Conservation (phyloP, 2,329 filamentous ascomycete species). For the Pseudogymnoascus sp. region DNA sequence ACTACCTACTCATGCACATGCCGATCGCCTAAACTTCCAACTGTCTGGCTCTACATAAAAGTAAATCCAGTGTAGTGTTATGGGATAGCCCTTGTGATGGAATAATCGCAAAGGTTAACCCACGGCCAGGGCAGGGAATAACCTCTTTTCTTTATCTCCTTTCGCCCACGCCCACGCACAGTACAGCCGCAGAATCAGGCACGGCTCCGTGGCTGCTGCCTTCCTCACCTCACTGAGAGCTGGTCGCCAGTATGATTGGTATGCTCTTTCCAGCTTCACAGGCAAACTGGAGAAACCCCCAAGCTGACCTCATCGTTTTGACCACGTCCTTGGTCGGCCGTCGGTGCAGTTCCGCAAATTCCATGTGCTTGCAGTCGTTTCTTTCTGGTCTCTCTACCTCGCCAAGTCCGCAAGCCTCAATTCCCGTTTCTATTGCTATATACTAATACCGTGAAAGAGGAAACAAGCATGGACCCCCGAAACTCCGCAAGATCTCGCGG, state of each 20-base stretch:
- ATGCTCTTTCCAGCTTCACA: not conserved
- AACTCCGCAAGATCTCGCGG: constrained; percentile 62
- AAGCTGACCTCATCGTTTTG: constrained; percentile 33
- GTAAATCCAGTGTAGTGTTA: not conserved
- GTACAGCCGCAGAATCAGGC: not conserved
- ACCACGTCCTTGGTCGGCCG: constrained; percentile 86
- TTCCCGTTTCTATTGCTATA: constrained; percentile 4
- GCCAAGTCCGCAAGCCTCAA: constrained; percentile 38
- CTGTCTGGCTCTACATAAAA: not conserved
- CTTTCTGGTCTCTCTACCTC: constrained; percentile 85
- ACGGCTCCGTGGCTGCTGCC: not conserved
- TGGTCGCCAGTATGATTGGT: constrained; percentile 4
- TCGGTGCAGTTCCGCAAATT: constrained; percentile 87
- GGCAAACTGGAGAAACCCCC: not conserved
- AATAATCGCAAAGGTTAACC: not conserved
- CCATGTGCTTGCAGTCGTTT: constrained; percentile 83
- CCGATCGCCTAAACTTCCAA: not conserved
- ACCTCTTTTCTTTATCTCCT: not conserved
- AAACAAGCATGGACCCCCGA: constrained; percentile 78
- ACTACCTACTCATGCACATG: not conserved
- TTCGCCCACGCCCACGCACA: not conserved
- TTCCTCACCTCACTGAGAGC: not conserved
- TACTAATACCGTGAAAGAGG: constrained; percentile 47
- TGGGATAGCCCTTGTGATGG: not conserved
- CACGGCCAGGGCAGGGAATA: constrained; percentile 1